Evolutionary conservation across 2,329 filamentous ascomycete genomes (phyloP), one percentile per base, ranked within the genome.

Genomic region (Aureobasidium musti): DNA sequence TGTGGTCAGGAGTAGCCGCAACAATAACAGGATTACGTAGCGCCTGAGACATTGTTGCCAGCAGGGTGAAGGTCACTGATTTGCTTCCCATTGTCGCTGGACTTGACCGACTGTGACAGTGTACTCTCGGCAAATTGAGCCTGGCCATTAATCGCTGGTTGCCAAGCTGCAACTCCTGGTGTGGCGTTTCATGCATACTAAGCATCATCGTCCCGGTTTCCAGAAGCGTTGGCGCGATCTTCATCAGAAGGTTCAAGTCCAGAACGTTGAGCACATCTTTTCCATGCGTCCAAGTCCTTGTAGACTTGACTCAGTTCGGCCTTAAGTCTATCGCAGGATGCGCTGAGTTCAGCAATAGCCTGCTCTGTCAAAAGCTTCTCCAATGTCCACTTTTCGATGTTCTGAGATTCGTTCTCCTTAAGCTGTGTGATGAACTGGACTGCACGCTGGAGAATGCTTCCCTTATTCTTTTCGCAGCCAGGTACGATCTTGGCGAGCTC

Each of bases 391-490:
- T 97, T 92, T 77, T 97, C 94, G 69, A 96, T 92, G 76, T 97
- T 97, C 70, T 95, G 91, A 19, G 90, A 87, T 77, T 97, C 94
- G 72, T 97, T 96, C 77, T 97, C 92, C 77, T 95, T 96, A 19
- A 99, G 85, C 75, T 97, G 92, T 13, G 88, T 90, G 76, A 99
- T 98, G 81, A 97, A 98, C 70, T 92, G 89, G 11, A 97, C 94
- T 0, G 95, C 92, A 39, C 94, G 91, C 76, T 96, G 91, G 43
- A 99, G 82, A 70, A 99, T 98, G 2, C 92, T 96, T 0, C 95
- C 95, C 80, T 99, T 99, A 82, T 99, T 98, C 84, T 98, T 99
- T 79, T 99, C 95, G 74, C 94, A 97, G 17, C 92, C 92, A 0
- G 95, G 95, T 0, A 99, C 95, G 71, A 99, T 96, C 81, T 97